Conservation (phyloP, 2,329 filamentous ascomycete species). For the Zymoseptoria crescenta region DNA sequence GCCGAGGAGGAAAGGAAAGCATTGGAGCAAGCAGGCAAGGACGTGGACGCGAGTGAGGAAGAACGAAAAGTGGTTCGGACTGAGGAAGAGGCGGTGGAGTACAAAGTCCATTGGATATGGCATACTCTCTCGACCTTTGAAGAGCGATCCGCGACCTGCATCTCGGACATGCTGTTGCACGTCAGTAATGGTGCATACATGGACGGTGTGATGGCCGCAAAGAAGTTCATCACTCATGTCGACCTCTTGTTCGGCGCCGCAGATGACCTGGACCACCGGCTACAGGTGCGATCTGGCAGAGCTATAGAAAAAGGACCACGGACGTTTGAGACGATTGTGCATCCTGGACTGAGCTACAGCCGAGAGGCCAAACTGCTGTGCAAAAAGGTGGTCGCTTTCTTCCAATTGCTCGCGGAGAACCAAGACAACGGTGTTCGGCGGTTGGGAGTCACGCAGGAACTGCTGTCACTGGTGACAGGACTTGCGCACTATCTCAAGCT, state of each 20-base stretch:
- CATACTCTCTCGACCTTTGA: conserved; percentile 95
- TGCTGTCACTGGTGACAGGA: conserved; percentile 94
- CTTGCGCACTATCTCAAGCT: conserved; percentile 96
- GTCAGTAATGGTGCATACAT: conserved; percentile 97
- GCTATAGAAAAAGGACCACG: conserved; percentile 20
- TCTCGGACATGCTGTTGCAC: conserved; percentile 97
- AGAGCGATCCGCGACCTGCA: conserved; percentile 94
- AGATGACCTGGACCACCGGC: conserved; percentile 71
- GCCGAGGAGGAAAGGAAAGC: conserved; percentile 19
- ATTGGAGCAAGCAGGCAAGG: conserved; percentile 30
- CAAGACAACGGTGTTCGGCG: conserved; percentile 86
- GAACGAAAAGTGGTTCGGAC: conserved; percentile 69
- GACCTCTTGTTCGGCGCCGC: conserved; percentile 86
- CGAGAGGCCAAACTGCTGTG: conserved; percentile 98
- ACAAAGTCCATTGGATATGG: conserved; percentile 97
- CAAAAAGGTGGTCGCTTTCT: conserved; percentile 98
- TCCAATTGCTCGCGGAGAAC: conserved; percentile 86
- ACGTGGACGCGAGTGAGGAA: conserved; percentile 55
- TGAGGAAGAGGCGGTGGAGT: conserved; percentile 90
- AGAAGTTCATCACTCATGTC: conserved; percentile 92
- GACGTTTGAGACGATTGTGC: conserved; percentile 27
- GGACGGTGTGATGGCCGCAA: conserved; percentile 88
- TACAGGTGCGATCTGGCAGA: conserved; percentile 46
- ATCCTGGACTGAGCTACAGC: conserved; percentile 73
- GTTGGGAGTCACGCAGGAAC: conserved; percentile 90